phyloP scores from a whole-genome alignment of 192 early-diverging fungal species.

The Coemansia sp. region DNA sequence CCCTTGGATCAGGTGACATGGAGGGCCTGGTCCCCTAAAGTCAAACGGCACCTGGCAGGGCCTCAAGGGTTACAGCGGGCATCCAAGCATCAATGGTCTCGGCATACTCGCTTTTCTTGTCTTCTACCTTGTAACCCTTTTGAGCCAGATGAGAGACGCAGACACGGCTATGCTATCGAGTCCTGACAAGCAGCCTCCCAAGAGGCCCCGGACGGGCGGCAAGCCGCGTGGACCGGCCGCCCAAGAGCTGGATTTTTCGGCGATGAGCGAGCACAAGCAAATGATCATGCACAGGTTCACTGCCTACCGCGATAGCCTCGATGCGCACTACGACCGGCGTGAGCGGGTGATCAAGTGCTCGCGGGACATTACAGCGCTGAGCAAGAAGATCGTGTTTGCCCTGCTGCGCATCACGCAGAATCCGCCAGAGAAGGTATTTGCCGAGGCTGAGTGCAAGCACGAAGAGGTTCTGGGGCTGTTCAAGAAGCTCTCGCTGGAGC shows the following conservation, averaged over 20 bases:
- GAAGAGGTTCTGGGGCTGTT: conserved; percentile 27
- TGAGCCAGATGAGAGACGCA: too few species aligned
- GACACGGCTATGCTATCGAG: too few species aligned
- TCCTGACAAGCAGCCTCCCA: not conserved
- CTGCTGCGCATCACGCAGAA: conserved; percentile 43
- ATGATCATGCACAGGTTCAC: conserved; percentile 12
- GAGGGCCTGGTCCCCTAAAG: too few species aligned
- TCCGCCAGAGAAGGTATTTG: conserved; percentile 19
- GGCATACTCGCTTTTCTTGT: too few species aligned
- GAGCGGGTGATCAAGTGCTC: conserved; percentile 49
- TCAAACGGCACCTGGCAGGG: too few species aligned
- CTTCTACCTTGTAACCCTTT: too few species aligned
- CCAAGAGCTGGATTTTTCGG: conserved; percentile 2
- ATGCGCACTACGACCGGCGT: conserved; percentile 48
- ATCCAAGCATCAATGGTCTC: too few species aligned
- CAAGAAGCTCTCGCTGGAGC: conserved; percentile 18
- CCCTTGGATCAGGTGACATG: not conserved
- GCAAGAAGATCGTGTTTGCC: conserved; percentile 50
- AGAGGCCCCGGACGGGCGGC: not conserved
- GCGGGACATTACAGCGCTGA: conserved; percentile 48
- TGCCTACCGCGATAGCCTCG: conserved; percentile 27
- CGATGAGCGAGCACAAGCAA: conserved; percentile 4
- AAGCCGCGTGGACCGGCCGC: not conserved
- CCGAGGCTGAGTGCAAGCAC: conserved; percentile 32
- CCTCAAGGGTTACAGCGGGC: too few species aligned